Conservation (phyloP, 352 stramenopile genomes). For the Pythium apleroticum region DNA sequence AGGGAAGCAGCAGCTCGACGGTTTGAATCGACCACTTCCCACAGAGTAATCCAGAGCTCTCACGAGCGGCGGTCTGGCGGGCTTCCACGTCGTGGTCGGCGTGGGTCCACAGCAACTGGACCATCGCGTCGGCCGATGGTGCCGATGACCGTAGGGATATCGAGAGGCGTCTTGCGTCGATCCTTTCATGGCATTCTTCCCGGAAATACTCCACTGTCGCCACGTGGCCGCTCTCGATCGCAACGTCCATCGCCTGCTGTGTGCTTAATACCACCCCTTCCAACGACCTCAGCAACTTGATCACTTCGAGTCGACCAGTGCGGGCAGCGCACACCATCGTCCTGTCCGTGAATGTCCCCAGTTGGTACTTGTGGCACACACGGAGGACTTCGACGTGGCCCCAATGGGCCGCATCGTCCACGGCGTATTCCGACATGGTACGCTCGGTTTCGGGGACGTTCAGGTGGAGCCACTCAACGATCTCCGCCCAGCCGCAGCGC, state of each 20-base stretch:
- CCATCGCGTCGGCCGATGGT: neutral
- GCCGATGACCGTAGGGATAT: neutral
- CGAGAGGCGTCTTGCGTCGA: neutral
- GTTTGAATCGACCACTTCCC: neutral
- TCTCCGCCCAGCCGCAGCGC: conserved; percentile 11
- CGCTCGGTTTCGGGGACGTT: conserved; percentile 1
- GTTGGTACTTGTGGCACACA: conserved; percentile 9
- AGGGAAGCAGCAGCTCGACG: neutral
- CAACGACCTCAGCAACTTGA: conserved; percentile 1
- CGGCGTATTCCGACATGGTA: conserved; percentile 1
- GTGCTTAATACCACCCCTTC: neutral
- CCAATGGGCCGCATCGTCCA: conserved; percentile 8
- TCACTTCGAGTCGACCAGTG: neutral
- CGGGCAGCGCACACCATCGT: neutral
- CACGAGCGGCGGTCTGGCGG: neutral
- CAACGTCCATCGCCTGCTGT: neutral
- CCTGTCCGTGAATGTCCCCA: neutral
- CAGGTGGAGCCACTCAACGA: conserved; percentile 19
- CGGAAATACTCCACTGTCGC: neutral
- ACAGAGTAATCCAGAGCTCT: neutral
- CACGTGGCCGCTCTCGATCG: neutral
- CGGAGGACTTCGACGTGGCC: conserved; percentile 13
- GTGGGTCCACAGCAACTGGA: conserved; percentile 3
- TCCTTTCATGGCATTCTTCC: neutral
- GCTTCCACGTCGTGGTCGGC: neutral